Conservation (phyloP, 495 filamentous ascomycete genomes). For the Neurospora pannonica region DNA sequence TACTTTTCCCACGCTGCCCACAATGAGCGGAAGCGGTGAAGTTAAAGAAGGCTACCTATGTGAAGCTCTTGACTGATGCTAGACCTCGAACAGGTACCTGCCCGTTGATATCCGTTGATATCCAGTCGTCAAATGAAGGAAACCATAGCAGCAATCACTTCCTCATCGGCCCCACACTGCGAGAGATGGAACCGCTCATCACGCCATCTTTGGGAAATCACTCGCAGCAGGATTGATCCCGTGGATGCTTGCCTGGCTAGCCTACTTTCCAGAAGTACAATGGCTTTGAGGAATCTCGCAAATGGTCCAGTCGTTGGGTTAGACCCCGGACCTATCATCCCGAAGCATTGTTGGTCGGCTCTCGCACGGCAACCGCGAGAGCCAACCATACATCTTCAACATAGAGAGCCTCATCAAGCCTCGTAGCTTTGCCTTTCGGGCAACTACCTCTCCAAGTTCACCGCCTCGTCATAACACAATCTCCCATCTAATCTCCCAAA, state of each 20-base stretch:
- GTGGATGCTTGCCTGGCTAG: not conserved
- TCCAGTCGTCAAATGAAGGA: not conserved
- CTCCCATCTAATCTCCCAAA: not conserved
- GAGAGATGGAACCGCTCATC: not conserved
- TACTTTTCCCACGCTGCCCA: not conserved
- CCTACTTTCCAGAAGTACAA: not conserved
- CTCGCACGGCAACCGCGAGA: not conserved
- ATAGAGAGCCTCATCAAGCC: not conserved
- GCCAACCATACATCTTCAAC: not conserved
- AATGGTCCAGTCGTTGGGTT: not conserved
- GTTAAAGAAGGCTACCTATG: not conserved
- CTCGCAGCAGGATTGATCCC: not conserved
- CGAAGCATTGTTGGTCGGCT: not conserved
- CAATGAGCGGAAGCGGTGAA: not conserved
- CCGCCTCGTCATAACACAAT: not conserved
- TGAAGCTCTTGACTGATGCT: not conserved
- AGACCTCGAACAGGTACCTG: not conserved
- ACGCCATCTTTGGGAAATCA: not conserved
- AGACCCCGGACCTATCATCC: not conserved
- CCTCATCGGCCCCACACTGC: not conserved
- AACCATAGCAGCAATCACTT: not conserved
- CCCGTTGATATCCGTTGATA: not conserved
- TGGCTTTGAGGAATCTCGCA: not conserved
- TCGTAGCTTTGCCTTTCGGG: not conserved
- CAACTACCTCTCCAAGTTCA: not conserved